Conservation (phyloP, 371 early-diverging fungal genomes). For the Quaeritorhiza haematococci region DNA sequence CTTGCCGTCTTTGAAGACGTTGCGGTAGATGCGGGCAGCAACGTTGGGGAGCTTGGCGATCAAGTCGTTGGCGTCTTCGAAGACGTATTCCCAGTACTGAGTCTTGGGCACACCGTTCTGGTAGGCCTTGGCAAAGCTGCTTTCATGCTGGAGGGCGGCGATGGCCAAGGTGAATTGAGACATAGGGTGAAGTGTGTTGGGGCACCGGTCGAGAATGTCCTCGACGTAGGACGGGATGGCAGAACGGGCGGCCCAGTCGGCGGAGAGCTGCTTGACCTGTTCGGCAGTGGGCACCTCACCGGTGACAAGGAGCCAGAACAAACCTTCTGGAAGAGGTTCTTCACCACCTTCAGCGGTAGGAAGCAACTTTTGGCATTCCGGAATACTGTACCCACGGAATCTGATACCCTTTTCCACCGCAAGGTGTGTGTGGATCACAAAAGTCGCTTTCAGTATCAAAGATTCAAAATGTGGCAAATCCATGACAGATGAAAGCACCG, state of each 20-base stretch:
- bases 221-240: slow-evolving; percentile 87
- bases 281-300: slow-evolving; percentile 94
- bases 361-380: slow-evolving; percentile 89
- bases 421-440: not conserved
- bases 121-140: slow-evolving; percentile 94
- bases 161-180: slow-evolving; percentile 94
- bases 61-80: slow-evolving; percentile 95
- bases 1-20: slow-evolving; percentile 96
- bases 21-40: slow-evolving; percentile 97
- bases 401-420: slow-evolving; percentile 74
- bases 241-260: slow-evolving; percentile 94
- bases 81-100: slow-evolving; percentile 95
- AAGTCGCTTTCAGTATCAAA: not conserved
- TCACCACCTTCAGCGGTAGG: slow-evolving; percentile 81
- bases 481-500: not conserved
- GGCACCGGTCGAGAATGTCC: slow-evolving; percentile 94
- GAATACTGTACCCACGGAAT: slow-evolving; percentile 95
- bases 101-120: slow-evolving; percentile 88
- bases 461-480: not conserved
- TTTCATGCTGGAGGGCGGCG: slow-evolving; percentile 93
- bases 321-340: slow-evolving; percentile 95
- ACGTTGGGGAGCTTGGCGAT: slow-evolving; percentile 96
- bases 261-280: slow-evolving; percentile 85
- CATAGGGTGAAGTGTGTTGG: slow-evolving; percentile 98
- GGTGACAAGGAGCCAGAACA: slow-evolving; percentile 96